Evolutionary conservation across 495 filamentous ascomycete species (phyloP).

Genomic region (Aspergillus avenaceus): DNA sequence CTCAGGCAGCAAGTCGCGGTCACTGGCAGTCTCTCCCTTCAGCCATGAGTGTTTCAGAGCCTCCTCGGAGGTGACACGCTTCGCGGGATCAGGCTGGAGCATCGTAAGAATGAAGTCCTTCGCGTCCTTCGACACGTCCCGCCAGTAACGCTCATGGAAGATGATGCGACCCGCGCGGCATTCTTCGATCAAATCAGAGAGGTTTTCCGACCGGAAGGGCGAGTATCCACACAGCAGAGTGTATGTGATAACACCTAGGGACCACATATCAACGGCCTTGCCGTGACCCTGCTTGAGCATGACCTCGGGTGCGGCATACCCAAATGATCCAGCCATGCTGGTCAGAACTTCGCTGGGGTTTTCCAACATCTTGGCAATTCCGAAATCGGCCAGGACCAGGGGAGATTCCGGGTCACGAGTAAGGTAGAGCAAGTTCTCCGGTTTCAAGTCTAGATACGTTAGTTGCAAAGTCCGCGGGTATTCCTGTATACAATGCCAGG

Average conservation of each 20-base stretch:
- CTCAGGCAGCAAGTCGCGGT: constrained; percentile 95
- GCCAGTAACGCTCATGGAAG: constrained; percentile 99
- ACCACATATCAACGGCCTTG: constrained; percentile 99
- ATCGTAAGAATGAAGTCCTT: constrained; percentile 90
- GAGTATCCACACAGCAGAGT: constrained; percentile 99
- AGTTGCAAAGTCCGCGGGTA: neutral
- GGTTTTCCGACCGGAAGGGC: constrained; percentile 91
- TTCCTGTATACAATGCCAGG: neutral
- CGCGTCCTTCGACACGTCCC: constrained; percentile 91
- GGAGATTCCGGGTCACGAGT: constrained; percentile 71
- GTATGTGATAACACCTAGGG: constrained; percentile 96
- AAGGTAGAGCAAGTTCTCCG: constrained; percentile 94
- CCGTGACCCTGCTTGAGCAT: constrained; percentile 98
- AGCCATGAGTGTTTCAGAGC: constrained; percentile 88
- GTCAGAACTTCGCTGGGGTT: constrained; percentile 85
- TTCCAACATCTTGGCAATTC: constrained; percentile 98
- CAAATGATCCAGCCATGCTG: constrained; percentile 98
- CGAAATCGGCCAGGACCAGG: constrained; percentile 94
- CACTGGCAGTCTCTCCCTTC: constrained; percentile 80
- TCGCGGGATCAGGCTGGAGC: constrained; percentile 71
- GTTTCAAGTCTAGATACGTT: constrained; percentile 75
- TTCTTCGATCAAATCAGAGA: constrained; percentile 93
- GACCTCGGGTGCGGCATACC: constrained; percentile 95
- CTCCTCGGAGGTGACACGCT: constrained; percentile 75
- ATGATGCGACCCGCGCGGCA: constrained; percentile 84